phyloP scores from a whole-genome alignment of 2,329 filamentous ascomycete genomes.

The Chalaropsis thielavioides region DNA sequence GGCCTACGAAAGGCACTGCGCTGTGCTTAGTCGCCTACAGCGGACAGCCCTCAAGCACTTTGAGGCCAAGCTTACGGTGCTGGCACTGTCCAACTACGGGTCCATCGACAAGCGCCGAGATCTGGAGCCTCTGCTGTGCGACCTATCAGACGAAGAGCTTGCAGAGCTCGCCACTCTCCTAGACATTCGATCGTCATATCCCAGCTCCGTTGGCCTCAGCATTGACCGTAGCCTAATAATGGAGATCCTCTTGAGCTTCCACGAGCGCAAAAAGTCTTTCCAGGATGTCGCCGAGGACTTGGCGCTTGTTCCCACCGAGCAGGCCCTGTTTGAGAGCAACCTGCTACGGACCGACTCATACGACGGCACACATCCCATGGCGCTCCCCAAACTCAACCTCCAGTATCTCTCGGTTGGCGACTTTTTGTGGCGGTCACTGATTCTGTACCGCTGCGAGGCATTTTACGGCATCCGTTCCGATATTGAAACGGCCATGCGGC shows the following conservation, averaged over 20 bases:
- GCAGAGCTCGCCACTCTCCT: constrained; percentile 52
- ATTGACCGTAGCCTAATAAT: constrained; percentile 49
- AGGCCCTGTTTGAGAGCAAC: constrained; percentile 61
- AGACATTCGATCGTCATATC: constrained; percentile 71
- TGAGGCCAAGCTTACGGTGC: constrained; percentile 76
- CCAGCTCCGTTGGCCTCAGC: constrained; percentile 49
- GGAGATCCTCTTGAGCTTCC: constrained; percentile 59
- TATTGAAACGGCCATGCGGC: constrained; percentile 66
- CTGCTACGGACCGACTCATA: constrained; percentile 74
- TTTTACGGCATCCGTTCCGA: constrained; percentile 92
- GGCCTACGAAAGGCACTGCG: constrained; percentile 68
- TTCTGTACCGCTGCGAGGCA: constrained; percentile 76
- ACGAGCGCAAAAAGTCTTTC: constrained; percentile 68
- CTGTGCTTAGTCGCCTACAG: constrained; percentile 63
- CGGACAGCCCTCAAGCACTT: constrained; percentile 65
- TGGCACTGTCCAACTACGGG: constrained; percentile 84
- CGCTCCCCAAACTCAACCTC: constrained; percentile 85
- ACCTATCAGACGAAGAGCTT: constrained; percentile 62
- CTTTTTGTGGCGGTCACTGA: constrained; percentile 89
- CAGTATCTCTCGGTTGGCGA: constrained; percentile 92
- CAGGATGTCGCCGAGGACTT: constrained; percentile 61
- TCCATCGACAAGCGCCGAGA: constrained; percentile 71
- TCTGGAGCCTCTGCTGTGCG: constrained; percentile 57
- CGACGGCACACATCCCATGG: constrained; percentile 71
- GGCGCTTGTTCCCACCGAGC: constrained; percentile 71